Evolutionary conservation across 1,139 yeast genomes (phyloP).

Genomic region (Nakaseomyces kungkrabaensis): DNA sequence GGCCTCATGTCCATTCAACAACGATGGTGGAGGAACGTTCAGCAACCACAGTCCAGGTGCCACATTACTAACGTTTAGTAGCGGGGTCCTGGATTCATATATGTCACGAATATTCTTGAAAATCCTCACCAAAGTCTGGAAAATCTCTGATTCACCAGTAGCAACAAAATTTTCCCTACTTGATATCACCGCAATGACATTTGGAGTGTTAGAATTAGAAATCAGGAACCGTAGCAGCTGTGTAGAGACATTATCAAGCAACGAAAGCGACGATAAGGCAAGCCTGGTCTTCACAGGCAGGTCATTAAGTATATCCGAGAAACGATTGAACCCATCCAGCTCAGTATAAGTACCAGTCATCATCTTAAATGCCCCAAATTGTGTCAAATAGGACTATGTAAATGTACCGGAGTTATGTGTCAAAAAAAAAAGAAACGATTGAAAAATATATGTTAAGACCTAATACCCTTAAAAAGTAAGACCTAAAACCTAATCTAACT

Average conservation of each 20-base stretch:
- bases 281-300: conserved; percentile 22
- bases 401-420: not conserved
- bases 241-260: conserved; percentile 26
- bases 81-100: conserved; percentile 57
- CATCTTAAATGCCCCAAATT: not conserved
- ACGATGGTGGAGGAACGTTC: conserved; percentile 47
- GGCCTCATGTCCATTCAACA: conserved; percentile 52
- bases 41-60: conserved; percentile 62
- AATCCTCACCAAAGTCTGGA: conserved; percentile 57
- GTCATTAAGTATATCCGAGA: conserved; percentile 17
- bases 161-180: conserved; percentile 13
- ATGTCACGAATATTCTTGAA: conserved; percentile 64
- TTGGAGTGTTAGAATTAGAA: conserved; percentile 21
- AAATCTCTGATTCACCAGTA: conserved; percentile 55
- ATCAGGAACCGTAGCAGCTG: conserved; percentile 24
- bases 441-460: not conserved
- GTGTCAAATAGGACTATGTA: too few species aligned
- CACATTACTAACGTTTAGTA: conserved; percentile 38
- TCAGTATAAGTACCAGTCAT: not conserved
- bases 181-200: conserved; percentile 16
- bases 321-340: conserved; percentile 16
- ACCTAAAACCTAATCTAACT: not conserved
- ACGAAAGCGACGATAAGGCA: conserved; percentile 17
- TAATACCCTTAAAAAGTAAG: not conserved
- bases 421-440: not conserved